Conservation (phyloP, 495 filamentous ascomycete genomes). For the Halenospora varia region DNA sequence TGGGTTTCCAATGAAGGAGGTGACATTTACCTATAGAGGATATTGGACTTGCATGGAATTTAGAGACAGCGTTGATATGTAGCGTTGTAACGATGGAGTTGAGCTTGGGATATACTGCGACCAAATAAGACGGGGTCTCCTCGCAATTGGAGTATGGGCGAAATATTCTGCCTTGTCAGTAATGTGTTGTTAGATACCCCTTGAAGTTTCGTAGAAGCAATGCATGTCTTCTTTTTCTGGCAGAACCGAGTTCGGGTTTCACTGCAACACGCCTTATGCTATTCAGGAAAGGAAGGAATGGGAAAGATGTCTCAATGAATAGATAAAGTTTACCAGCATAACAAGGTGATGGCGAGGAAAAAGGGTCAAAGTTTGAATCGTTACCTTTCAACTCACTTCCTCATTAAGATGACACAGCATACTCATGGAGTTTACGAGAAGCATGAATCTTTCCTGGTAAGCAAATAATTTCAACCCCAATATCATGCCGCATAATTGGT, state of each 20-base stretch:
- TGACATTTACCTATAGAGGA: slow-evolving; percentile 71
- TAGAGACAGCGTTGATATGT: not conserved
- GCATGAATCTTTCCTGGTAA: too few species aligned
- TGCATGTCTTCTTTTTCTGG: not conserved
- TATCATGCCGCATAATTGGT: too few species aligned
- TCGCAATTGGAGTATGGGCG: slow-evolving; percentile 2
- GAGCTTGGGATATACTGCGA: not conserved
- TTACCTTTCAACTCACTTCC: too few species aligned
- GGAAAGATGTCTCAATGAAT: not conserved
- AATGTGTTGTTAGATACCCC: slow-evolving; percentile 18
- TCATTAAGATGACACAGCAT: too few species aligned
- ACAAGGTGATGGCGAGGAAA: too few species aligned
- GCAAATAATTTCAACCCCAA: not conserved
- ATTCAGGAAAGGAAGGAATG: not conserved
- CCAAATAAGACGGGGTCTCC: slow-evolving; percentile 4
- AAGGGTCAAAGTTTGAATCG: too few species aligned
- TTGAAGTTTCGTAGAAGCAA: slow-evolving; percentile 7
- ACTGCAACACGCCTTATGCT: not conserved
- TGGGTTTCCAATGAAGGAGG: slow-evolving; percentile 87
- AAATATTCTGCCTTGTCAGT: not conserved
- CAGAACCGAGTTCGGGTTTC: not conserved
- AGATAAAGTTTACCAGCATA: too few species aligned
- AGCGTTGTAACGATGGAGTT: slow-evolving; percentile 22
- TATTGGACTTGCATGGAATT: not conserved
- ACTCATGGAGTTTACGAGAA: too few species aligned